Evolutionary conservation across 73 alveolate species (phyloP).

Genomic region (Paramecium primaurelia): DNA sequence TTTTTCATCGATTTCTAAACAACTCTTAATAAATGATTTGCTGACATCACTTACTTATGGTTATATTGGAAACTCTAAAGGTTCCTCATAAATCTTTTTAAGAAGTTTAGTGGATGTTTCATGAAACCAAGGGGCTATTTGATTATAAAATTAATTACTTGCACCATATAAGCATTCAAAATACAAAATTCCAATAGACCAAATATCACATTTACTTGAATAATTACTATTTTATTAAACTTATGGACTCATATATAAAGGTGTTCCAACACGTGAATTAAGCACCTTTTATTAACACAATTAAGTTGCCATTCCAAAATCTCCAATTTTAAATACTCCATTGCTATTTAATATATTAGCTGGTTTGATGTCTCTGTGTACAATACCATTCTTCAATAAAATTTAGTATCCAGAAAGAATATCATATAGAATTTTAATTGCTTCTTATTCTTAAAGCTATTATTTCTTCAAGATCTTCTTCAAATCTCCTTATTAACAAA

Average conservation of each 20-base stretch:
- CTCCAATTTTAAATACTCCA: slow-evolving; percentile 33
- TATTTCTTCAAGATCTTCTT: not conserved
- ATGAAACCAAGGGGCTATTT: not conserved
- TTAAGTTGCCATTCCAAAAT: slow-evolving; percentile 45
- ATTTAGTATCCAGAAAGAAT: slow-evolving; percentile 5
- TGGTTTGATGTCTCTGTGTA: slow-evolving; percentile 56
- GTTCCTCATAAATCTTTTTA: not conserved
- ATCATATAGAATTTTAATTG: not conserved
- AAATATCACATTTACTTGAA: slow-evolving; percentile 44
- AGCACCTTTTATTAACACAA: not conserved
- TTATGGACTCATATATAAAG: slow-evolving; percentile 51
- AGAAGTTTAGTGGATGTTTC: not conserved
- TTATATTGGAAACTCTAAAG: not conserved
- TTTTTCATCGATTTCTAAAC: not conserved
- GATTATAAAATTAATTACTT: not conserved
- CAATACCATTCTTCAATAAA: not conserved
- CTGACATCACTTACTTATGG: not conserved
- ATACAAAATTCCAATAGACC: slow-evolving; percentile 50
- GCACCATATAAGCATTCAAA: slow-evolving; percentile 7
- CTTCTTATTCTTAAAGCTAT: not conserved
- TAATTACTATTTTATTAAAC: not conserved
- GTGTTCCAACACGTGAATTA: slow-evolving; percentile 43
- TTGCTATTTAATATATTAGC: slow-evolving; percentile 40
- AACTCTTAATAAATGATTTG: not conserved
- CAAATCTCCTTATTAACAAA: not conserved